Evolutionary conservation across 163 green algal species (phyloP).

Genomic region (Chlamydomonas reinhardtii): DNA sequence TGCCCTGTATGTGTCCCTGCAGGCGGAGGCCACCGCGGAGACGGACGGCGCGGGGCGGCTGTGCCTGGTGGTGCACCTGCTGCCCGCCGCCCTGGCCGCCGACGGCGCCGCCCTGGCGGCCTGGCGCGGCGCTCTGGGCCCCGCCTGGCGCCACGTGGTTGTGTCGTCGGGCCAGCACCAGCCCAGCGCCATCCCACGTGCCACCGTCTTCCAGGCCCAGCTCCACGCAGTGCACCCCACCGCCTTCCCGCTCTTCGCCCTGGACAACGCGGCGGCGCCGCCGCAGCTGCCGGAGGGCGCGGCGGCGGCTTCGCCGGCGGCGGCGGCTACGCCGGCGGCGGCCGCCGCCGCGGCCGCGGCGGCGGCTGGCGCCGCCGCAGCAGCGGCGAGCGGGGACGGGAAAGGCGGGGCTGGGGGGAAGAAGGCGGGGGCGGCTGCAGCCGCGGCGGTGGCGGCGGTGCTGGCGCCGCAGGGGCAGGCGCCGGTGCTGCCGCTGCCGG

Average conservation of each 20-base stretch:
- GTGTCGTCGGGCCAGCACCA: constrained; percentile 38
- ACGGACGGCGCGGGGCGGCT: not conserved
- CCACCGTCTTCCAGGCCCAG: constrained; percentile 74
- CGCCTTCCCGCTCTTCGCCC: constrained; percentile 74
- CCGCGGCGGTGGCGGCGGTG: not conserved
- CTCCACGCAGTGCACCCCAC: constrained; percentile 74
- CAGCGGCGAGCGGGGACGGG: not conserved
- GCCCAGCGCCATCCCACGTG: constrained; percentile 58
- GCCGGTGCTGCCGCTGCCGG: constrained; percentile 24
- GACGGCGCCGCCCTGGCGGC: constrained; percentile 14
- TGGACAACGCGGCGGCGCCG: constrained; percentile 6
- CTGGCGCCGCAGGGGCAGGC: not conserved
- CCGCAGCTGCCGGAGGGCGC: not conserved
- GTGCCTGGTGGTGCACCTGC: constrained; percentile 80
- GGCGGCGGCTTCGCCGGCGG: not conserved
- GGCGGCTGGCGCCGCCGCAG: not conserved
- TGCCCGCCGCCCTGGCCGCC: constrained; percentile 31
- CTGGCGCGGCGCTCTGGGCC: constrained; percentile 69
- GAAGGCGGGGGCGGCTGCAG: not conserved
- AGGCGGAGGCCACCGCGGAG: constrained; percentile 21
- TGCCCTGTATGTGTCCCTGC: too few relatives aligned
- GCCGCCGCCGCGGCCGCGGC: not conserved
- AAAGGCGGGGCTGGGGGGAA: not conserved
- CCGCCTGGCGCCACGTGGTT: constrained; percentile 72
- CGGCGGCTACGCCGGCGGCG: not conserved